Conservation (phyloP, 345 rosid species). For the Brassica carinata region DNA sequence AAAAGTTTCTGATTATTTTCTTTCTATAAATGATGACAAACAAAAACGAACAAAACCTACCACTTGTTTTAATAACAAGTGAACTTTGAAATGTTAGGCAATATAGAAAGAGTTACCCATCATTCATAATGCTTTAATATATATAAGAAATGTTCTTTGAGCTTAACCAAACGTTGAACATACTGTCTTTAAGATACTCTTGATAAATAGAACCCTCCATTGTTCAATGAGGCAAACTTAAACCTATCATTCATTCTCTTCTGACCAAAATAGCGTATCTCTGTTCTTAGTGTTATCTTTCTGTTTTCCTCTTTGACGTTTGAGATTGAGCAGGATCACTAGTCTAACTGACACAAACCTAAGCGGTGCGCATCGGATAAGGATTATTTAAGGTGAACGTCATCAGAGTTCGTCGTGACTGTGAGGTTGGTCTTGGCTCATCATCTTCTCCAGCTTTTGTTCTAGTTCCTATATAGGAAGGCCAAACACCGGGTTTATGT, state of each 20-base stretch:
- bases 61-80: slow-evolving; percentile 8
- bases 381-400: slow-evolving; percentile 20
- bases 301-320: slow-evolving; percentile 14
- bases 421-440: slow-evolving; percentile 64
- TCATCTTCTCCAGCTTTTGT: slow-evolving; percentile 62
- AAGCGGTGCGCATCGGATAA: slow-evolving; percentile 12
- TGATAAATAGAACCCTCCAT: slow-evolving; percentile 17
- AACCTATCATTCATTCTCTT: slow-evolving; percentile 20
- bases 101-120: not conserved
- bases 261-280: slow-evolving; percentile 28
- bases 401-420: slow-evolving; percentile 75
- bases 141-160: not conserved
- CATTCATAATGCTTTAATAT: not conserved
- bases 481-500: not conserved
- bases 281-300: not conserved
- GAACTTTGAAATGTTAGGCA: not conserved
- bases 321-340: slow-evolving; percentile 26
- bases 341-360: slow-evolving; percentile 26
- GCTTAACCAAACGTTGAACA: slow-evolving; percentile 24
- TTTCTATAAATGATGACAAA: not conserved
- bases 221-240: slow-evolving; percentile 17
- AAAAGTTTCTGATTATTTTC: not conserved
- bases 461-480: slow-evolving; percentile 59
- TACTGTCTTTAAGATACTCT: slow-evolving; percentile 1
- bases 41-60: slow-evolving; percentile 12